A percentile compares a stretch with the other conserved stretches of the same genome.
These are phyloP conservation scores for Tricholoma terreum DNA, from an alignment of 768 basidiomycete species.

Conservation along the genomic window DNA sequence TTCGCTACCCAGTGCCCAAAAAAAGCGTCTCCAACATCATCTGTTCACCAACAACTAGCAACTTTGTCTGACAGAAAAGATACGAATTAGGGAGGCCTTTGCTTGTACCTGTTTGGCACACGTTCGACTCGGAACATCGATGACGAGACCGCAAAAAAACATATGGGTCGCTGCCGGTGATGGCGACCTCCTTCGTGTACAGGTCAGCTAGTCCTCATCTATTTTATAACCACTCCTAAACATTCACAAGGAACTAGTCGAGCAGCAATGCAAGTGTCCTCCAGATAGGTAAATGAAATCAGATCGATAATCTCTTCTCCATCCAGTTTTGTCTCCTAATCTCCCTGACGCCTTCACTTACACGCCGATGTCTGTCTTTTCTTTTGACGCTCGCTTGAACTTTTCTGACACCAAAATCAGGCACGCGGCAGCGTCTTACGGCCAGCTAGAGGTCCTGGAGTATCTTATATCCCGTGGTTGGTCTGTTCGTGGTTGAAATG, in stretches of 20 bases:
- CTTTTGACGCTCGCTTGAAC: conserved; percentile 11
- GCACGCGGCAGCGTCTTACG: conserved; percentile 95
- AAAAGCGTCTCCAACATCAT: neutral
- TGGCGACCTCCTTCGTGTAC: conserved; percentile 77
- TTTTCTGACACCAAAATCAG: conserved; percentile 34
- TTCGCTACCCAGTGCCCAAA: conserved; percentile 16
- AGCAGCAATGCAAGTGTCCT: conserved; percentile 48
- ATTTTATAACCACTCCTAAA: neutral
- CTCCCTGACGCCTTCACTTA: conserved; percentile 69
- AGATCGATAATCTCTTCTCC: conserved; percentile 30
- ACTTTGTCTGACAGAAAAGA: conserved; percentile 2
- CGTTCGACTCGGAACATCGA: too few relatives aligned
- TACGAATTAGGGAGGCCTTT: neutral
- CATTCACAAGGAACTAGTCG: conserved; percentile 47
- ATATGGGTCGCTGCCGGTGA: conserved; percentile 94
- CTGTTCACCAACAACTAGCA: neutral
- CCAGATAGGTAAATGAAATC: conserved; percentile 18
- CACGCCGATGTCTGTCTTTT: conserved; percentile 65
- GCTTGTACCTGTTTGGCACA: neutral
- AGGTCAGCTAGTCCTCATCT: conserved; percentile 38
- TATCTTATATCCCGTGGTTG: conserved; percentile 75
- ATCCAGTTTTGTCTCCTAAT: conserved; percentile 64
- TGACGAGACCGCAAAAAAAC: conserved; percentile 43
- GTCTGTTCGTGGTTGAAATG: conserved; percentile 9
- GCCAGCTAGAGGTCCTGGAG: conserved; percentile 67